These are phyloP conservation scores for Cladosporium sp. DNA, from an alignment of 2,329 filamentous ascomycete genomes.

Conservation along the genomic window DNA sequence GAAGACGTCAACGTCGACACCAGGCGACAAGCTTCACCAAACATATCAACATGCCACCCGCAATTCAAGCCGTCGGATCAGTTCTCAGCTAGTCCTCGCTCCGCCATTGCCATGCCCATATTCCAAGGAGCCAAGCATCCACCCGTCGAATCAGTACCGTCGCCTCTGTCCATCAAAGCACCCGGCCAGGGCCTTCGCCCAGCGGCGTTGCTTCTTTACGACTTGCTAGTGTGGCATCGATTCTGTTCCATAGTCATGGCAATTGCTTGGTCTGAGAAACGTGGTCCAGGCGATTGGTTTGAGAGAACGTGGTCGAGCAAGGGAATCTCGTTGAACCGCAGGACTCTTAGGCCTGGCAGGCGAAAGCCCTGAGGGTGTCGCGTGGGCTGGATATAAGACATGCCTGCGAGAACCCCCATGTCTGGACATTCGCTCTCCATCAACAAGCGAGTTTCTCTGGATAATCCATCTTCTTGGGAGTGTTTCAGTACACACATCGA, in stretches of 20 bases:
- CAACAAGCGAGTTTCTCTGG: background rate
- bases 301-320: background rate
- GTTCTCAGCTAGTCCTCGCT: background rate
- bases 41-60: background rate
- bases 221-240: slow-evolving; percentile 5
- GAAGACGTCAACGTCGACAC: background rate
- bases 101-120: slow-evolving; percentile 7
- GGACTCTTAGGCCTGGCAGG: no score
- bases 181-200: background rate
- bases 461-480: background rate
- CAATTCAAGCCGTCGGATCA: background rate
- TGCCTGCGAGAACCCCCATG: background rate
- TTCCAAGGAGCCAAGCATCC: slow-evolving; percentile 6
- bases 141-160: slow-evolving; percentile 4
- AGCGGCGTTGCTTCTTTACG: slow-evolving; percentile 7
- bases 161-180: background rate
- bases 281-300: slow-evolving; percentile 10
- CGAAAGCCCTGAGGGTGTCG: background rate
- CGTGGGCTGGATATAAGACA: slow-evolving; percentile 5
- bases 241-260: slow-evolving; percentile 7
- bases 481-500: background rate
- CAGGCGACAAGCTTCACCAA: background rate
- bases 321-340: slow-evolving; percentile 1
- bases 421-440: background rate
- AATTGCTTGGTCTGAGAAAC: slow-evolving; percentile 10